A percentile compares a stretch with the other conserved stretches of the same genome.
phyloP scores from a whole-genome alignment of 257 asterid genomes.

The Nicotiana noctiflora region DNA sequence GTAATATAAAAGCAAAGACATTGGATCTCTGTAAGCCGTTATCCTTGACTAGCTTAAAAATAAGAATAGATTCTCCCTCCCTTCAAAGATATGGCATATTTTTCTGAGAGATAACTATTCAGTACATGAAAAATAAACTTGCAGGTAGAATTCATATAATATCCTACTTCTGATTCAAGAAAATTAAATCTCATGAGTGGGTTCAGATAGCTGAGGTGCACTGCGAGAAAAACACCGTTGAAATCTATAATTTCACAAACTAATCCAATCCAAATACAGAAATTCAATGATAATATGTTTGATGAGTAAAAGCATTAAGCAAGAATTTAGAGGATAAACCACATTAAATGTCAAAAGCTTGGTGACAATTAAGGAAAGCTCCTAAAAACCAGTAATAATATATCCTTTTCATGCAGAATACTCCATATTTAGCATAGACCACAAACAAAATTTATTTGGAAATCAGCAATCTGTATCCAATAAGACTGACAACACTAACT shows the following conservation, averaged over 20 bases:
- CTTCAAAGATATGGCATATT: not conserved
- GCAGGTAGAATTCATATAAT: not conserved
- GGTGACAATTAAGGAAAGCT: not conserved
- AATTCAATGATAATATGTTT: not conserved
- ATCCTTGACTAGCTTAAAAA: not conserved
- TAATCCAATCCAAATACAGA: not conserved
- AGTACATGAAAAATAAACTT: not conserved
- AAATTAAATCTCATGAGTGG: not conserved
- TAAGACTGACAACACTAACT: not conserved
- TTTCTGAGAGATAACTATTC: not conserved
- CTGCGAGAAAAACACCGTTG: not conserved
- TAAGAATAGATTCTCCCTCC: not conserved
- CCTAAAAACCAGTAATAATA: not conserved
- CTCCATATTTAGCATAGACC: not conserved
- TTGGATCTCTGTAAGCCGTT: not conserved
- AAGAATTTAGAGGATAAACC: not conserved
- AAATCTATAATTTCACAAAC: not conserved
- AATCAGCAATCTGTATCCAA: not conserved
- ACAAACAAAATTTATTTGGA: not conserved
- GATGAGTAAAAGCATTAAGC: not conserved
- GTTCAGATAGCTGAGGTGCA: not conserved
- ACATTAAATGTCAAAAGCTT: too few species aligned
- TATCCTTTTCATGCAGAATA: not conserved
- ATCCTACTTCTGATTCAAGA: not conserved
- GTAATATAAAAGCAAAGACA: not conserved